Evolutionary conservation across 305 asterid species (phyloP), one percentile per base, ranked within the genome.

Genomic region (Rubia occidens): DNA sequence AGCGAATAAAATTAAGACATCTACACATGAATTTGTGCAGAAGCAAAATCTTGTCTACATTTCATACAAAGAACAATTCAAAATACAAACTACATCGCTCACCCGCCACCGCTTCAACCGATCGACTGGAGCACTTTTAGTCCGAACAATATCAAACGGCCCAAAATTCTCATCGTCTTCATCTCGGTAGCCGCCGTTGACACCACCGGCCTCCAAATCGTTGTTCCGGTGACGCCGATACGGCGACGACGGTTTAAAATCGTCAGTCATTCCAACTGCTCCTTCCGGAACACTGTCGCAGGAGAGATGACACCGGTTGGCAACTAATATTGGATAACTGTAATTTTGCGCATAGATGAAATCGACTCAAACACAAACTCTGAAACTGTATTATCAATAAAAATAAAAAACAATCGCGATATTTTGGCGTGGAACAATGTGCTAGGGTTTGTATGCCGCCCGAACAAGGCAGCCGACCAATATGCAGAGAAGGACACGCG

Each of bases 61-160:
- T 54, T 64, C 1, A 15, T 32, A 47, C 17, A 60, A 43, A 11
- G 2, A 9, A 61, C 47, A 59, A 24, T 15, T 26, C 29, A 44
- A 9, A 29, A 0, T 1, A 71, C 29, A 37, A 74, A 62, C 2
- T 3, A 49, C 17, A 71, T 11, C 75, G 76, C 96, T 79, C 76
- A 93, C 98, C 85, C 98, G 82, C 97, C 98, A 90, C 67, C 88
- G 71, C 56, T 84, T 88, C 76, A 93, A 71, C 66, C 93, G 83
- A 72, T 93, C 82, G 61, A 85, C 71, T 0, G 98, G 85, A 43
- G 98, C 97, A 60, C 94, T 77, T 73, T 93, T 93, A 43, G 98
- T 93, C 11, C 97, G 75, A 40, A 75, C 80, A 73, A 93, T 90
- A 77, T 86, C 82, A 61, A 93, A 93, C 5, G 97, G 90, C 8